Base-by-base conservation (phyloP, 1,139 yeast genomes). In the Yamadazyma friedrichii region DNA sequence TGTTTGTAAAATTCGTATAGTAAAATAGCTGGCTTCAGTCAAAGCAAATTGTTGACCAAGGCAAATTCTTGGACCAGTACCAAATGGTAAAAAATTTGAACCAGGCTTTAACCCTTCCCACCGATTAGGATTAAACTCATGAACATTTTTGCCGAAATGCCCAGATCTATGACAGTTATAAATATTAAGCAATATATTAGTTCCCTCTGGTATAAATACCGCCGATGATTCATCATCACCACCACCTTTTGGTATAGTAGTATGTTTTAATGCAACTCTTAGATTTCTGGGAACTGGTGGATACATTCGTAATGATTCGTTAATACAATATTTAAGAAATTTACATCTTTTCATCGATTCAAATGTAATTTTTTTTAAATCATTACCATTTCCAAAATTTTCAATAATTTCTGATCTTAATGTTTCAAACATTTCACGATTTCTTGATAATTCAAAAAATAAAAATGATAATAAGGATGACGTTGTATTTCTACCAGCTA, bases 401-500 rank as follows among this genome's bases (percentile, higher is more conserved):
- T 41, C 45, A 25, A 53, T 43, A 9, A 75, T 58, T 33, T 61
- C 72, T 3, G 51, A 44, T 36, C 70, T 62, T 42, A 76, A 61
- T 42, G 56, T 61, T 5, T 48, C 42, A 56, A 62, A 71, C 11
- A 70, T 58, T 4, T 55, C 55, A 2, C 72, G 75, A 45, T 70
- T 61, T 39, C 69, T 58, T 3, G 73, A 68, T 39, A 74, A 60
- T 45, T 71, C 71, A 47, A 59, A 70, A 38, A 74, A 58, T 15
- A 63, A 48, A 53, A 70, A 76, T 3, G 76, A 65, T 38, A 76
- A 63, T 28, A 74, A 57, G 3, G 74, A 66, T 2, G 81, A 79
- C 3, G 82, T 76, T 34, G 82, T 76, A 51, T 74, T 78, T 50
- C 80, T 62, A 9, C 78, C 80, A 10, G 80, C 80, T 13, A 75